phyloP scores from a whole-genome alignment of 441 rosid species.

The Aquilaria agallochum region DNA sequence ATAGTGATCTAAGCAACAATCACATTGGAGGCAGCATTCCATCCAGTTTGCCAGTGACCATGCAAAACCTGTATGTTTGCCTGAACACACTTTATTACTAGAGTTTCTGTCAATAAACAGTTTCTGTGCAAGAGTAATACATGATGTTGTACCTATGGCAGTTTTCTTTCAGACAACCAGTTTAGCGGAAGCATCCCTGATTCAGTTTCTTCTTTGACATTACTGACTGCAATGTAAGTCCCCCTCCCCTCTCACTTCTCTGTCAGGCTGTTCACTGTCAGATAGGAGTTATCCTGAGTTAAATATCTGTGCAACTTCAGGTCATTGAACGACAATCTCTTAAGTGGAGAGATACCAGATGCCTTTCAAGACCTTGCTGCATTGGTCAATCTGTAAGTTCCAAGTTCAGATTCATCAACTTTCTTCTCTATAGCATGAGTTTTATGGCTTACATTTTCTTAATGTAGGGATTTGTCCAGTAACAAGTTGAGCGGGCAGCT shows the following conservation, averaged over 20 bases:
- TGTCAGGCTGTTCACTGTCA: constrained; percentile 10
- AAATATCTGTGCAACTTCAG: constrained; percentile 34
- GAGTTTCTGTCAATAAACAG: no score
- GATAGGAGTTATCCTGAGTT: constrained; percentile 1
- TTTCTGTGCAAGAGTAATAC: no score
- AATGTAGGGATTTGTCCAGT: constrained; percentile 69
- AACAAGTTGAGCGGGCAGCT: constrained; percentile 79
- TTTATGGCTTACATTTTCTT: constrained; percentile 22
- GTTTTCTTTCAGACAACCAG: constrained; percentile 85
- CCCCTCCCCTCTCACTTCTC: background rate
- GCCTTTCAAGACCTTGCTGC: constrained; percentile 56
- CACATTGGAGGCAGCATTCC: constrained; percentile 92
- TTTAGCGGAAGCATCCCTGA: constrained; percentile 90
- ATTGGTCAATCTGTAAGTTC: constrained; percentile 77
- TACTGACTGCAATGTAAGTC: constrained; percentile 62
- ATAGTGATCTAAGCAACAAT: constrained; percentile 92
- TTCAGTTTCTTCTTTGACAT: constrained; percentile 56
- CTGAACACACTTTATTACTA: no score
- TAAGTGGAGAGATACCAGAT: constrained; percentile 89
- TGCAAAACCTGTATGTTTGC: constrained; percentile 67
- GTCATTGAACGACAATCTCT: constrained; percentile 68
- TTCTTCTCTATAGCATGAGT: constrained; percentile 1
- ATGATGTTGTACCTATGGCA: constrained; percentile 43
- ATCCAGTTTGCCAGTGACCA: constrained; percentile 60
- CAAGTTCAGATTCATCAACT: constrained; percentile 10